Evolutionary conservation across 257 asterid species (phyloP).

Genomic region (Primulina huaijiensis): DNA sequence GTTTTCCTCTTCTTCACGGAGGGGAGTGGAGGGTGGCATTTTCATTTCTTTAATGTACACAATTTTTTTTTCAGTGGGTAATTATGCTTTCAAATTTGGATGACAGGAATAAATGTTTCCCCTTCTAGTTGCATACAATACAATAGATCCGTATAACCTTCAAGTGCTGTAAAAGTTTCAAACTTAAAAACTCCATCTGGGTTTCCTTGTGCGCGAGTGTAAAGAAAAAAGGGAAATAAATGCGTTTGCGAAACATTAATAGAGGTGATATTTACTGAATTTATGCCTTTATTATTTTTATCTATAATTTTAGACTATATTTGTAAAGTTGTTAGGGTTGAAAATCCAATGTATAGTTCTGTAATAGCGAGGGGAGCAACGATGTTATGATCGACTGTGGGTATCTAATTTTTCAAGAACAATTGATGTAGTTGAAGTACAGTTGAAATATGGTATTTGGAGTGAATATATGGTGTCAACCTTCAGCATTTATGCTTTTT

Average conservation of each 20-base stretch:
- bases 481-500: neutral
- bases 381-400: neutral
- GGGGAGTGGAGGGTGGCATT: neutral
- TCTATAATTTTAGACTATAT: too few species aligned
- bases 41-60: neutral
- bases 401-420: neutral
- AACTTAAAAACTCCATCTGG: neutral
- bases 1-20: too few species aligned
- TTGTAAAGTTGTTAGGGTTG: neutral
- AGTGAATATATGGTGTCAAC: neutral
- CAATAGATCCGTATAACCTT: neutral
- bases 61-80: neutral
- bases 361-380: neutral
- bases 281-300: neutral
- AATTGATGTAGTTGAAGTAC: neutral
- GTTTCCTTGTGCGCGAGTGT: neutral
- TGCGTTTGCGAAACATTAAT: neutral
- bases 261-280: neutral
- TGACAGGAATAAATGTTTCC: neutral
- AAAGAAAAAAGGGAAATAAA: neutral
- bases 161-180: neutral
- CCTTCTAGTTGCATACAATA: constrained; percentile 5
- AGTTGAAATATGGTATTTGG: neutral
- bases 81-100: neutral
- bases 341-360: neutral